Evolutionary conservation across 441 rosid genomes (phyloP), one percentile per base, ranked within the genome.

Genomic region (Erodium trifolium): DNA sequence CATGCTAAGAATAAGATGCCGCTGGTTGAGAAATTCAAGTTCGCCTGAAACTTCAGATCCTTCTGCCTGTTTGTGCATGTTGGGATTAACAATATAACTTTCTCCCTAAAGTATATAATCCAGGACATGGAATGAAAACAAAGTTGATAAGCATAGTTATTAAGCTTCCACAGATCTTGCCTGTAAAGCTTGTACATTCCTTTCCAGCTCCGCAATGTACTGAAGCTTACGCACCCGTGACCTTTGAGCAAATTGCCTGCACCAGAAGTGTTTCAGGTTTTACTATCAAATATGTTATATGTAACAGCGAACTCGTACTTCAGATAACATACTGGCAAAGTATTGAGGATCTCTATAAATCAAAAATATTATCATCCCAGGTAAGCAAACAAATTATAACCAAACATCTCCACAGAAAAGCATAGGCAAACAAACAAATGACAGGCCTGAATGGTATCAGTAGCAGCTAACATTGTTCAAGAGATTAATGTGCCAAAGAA

Each of bases 171-270:
- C 34, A 31, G 34, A 37, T 71, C 79, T 77, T 75, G 80, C 99
- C 91, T 95, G 97, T 78, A 95, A 87, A 78, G 88, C 88, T 81
- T 92, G 98, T 53, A 95, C 99, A 80, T 87, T 92, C 73, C 93
- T 88, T 86, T 95, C 99, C 78, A 92, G 80, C 84, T 95, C 99
- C 81, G 98, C 93, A 78, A 95, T 92, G 84, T 92, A 92, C 81
- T 95, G 99, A 72, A 95, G 98, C 77, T 95, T 95, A 14, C 99
- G 91, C 49, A 92, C 98, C 71, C 99, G 80, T 65, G 99, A 95
- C 31, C 99, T 90, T 72, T 95, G 99, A 75, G 99, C 99, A 63
- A 92, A 95, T 91, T 95, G 99, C 88, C 99, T 95, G 78, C 78
- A 84, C 12, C 27, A 66, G 68, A 72, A 31, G 51, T 16, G 66